These are phyloP conservation scores for Ustilago hordei DNA, from an alignment of 1,284 basidiomycete genomes.

Conservation along the genomic window DNA sequence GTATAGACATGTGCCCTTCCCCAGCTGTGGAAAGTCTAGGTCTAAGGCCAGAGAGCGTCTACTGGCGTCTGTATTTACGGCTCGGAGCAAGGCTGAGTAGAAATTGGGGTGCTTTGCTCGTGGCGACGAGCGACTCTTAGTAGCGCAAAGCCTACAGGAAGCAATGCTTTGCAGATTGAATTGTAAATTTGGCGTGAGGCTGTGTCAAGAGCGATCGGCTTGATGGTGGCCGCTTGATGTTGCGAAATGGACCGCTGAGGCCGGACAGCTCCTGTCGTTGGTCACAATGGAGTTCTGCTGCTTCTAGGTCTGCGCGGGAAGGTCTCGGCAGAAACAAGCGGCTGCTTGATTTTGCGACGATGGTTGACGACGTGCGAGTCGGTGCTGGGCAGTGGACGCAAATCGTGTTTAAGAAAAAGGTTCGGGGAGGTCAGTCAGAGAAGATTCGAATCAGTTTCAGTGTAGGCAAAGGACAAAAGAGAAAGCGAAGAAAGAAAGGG, in stretches of 20 bases:
- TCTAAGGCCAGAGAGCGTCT: conserved; percentile 29
- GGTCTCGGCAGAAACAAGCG: neutral
- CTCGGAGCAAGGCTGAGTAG: neutral
- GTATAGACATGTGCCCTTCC: conserved; percentile 30
- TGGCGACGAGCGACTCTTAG: neutral
- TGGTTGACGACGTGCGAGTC: neutral
- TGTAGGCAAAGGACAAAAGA: neutral
- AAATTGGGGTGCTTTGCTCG: neutral
- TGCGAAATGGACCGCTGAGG: neutral
- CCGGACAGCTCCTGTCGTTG: neutral
- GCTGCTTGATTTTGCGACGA: neutral
- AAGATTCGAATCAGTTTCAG: neutral
- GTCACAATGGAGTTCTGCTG: neutral
- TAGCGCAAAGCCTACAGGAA: neutral
- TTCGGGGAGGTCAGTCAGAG: neutral
- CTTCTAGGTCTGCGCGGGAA: neutral
- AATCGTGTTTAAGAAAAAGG: neutral
- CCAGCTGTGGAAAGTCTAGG: conserved; percentile 29
- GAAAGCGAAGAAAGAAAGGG: neutral
- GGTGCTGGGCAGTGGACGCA: neutral
- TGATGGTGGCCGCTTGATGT: neutral
- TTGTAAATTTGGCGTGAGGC: neutral
- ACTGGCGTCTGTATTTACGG: conserved; percentile 6
- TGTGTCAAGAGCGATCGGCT: neutral
- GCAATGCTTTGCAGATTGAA: neutral